Base-by-base conservation (phyloP, 176 grass and related monocot genomes). In the Oryza meridionalis region DNA sequence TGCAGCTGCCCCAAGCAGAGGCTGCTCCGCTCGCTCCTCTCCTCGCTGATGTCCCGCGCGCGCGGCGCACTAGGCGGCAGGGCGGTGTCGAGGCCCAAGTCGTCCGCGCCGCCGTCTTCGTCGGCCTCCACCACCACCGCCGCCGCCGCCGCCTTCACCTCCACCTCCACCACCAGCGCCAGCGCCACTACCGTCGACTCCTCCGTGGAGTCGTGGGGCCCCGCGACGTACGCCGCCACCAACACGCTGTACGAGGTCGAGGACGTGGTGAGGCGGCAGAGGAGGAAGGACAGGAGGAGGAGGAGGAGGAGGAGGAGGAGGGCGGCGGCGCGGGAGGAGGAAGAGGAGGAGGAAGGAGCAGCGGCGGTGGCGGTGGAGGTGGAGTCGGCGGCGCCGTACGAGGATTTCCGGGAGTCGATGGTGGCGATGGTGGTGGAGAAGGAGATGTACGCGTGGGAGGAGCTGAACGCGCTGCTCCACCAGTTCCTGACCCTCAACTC, bases 401-500 rank as follows among this genome's bases (percentile, higher is more conserved):
- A 93, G 65, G 96, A 93, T 82, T 98, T 98, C 78, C 82, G 87
- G 9, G 91, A 95, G 31, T 98, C 96, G 32, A 98, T 98, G 93
- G 87, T 92, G 81, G 80, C 83, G 43, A 95, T 95, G 96, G 92
- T 98, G 67, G 86, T 91, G 46, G 93, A 98, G 93, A 94, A 90
- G 91, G 91, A 95, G 80, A 93, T 98, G 76, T 98, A 98, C 87
- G 93, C 87, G 71, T 95, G 93, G 96, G 96, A 98, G 65, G 96
- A 98, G 75, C 89, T 98, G 45, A 92, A 92, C 81, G 92, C 84
- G 63, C 85, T 97, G 16, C 85, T 97, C 46, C 92, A 90, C 51
- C 86, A 85, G 73, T 94, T 94, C 87, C 92, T 97, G 68, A 77
- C 90, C 9, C 92, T 97, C 84, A 94, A 97, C 87, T 89, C 90